Base-by-base conservation (phyloP, 352 stramenopile genomes). In the Phytopythium montanum region DNA sequence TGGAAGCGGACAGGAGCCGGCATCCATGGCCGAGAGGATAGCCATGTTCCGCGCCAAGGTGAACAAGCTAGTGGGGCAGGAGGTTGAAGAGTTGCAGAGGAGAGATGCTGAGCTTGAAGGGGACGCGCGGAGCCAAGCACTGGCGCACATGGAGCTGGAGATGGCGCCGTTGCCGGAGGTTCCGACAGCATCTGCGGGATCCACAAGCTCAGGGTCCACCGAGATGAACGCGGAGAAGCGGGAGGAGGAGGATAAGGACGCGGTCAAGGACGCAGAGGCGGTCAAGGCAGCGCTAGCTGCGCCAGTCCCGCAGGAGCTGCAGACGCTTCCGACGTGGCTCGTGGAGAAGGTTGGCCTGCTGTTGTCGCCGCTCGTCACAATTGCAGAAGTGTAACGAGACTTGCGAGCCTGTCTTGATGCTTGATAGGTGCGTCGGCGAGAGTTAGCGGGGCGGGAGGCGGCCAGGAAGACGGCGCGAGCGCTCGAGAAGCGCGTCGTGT, bases 261-360 rank as follows among this genome's bases (percentile, higher is more conserved):
- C 44, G 44, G 13, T 13, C 44, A 50, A n/a, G 23, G 44, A 50
- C 23, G 44, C 23, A 31, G 50, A 56, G 19, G 50, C 50, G 5
- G 29, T 56, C 29, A 25, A 45, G 50, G 10, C 31, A 4, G 79
- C 63, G 26, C 68, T 94, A 4, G 76, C 69, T 2, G 85, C 81
- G 54, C 85, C 85, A 2, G 70, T 94, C 33, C 85, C 84, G 0
- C 64, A 74, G 31, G 76, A 92, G 38, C 64, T 94, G 19, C 69
- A 90, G 64, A 75, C 69, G n/a, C 60, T 94, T 6, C 84, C 84
- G 8, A 65, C 68, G n/a, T 92, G 81, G 84, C 81, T 94, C 29
- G 76, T 94, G 31, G 71, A 86, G 59, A 88, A 87, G 57, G 83
- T 94, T 26, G 77, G 5, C 5, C 10, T 36, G 16, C 36, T 1